Evolutionary conservation across 192 early-diverging fungal genomes (phyloP), one percentile per base, ranked within the genome.

Genomic region (Powellomyces hirtus): DNA sequence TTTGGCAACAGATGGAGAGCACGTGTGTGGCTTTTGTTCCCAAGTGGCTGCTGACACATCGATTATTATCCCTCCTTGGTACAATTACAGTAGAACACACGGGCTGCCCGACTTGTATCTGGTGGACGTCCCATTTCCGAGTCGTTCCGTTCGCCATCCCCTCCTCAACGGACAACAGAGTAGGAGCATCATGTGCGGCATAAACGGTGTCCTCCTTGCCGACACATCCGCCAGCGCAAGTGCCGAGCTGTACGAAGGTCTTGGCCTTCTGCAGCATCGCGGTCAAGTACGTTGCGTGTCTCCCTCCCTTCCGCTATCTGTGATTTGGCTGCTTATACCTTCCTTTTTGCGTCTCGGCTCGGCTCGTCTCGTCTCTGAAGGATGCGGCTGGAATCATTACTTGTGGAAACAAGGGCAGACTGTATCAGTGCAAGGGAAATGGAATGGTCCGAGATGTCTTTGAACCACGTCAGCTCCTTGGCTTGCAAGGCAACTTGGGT

Each of bases 401-500:
- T 6, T 99, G 95, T 76, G 97, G 94, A 16, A 77, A 88, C 64
- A 94, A 96, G 75, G 97, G 97, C 35, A 90, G 96, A 49, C 81
- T 99, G 74, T 96, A 91, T 82, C 97, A 99, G 80, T 93, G 94
- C 85, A 99, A 99, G 77, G 95, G 91, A 62, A 99, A 95, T 78
- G 97, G 97, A 55, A 95, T 99, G 96, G 96, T 99, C 35, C 88
- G 94, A 61, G 96, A 99, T 79, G 95, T 99, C 29, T 98, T 99
- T 77, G 83, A 89, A 33, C 84, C 89, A 34, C 67, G 85, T 62
- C 88, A 94, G 68, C 80, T 97, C 61, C 79, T 85, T 62, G 81
- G 81, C 46, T 81, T 99, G 56, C 65, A 86, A 38, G 97, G 97
- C 20, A 85, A 78, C 76, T 89, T 99, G 86, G 97, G 95, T 59